Percentiles rank a stretch among this genome's conserved stretches.
phyloP scores from a whole-genome alignment of 352 stramenopile species.

The Phytophthora parvispora region DNA sequence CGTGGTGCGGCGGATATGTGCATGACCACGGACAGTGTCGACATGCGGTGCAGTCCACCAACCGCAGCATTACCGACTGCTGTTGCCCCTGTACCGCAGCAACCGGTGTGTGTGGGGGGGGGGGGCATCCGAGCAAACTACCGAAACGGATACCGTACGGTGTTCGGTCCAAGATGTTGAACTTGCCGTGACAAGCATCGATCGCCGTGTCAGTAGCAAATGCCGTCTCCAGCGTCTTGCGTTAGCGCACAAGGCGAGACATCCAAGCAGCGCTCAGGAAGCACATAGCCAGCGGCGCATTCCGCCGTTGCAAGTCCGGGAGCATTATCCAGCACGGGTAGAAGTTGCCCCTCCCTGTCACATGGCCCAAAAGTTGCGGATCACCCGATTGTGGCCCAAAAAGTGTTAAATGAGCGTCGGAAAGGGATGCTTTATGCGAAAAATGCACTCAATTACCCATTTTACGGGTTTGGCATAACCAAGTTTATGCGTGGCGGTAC shows the following conservation, averaged over 20 bases:
- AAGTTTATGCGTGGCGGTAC: background rate
- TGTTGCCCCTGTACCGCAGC: background rate
- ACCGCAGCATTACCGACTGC: background rate
- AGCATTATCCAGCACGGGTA: background rate
- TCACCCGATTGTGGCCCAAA: conserved; percentile 8
- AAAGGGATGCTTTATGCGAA: background rate
- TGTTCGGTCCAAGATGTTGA: conserved; percentile 1
- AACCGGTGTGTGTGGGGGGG: too few relatives aligned
- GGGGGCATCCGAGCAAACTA: conserved; percentile 12
- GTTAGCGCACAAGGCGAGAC: background rate
- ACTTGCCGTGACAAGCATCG: conserved; percentile 6
- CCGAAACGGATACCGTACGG: conserved; percentile 6
- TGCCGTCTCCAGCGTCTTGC: background rate
- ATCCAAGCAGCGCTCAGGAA: background rate
- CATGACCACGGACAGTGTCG: background rate
- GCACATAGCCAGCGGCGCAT: background rate
- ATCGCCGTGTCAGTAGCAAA: background rate
- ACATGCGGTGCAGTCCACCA: background rate
- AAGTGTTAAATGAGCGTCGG: background rate
- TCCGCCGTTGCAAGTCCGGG: background rate
- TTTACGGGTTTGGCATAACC: background rate
- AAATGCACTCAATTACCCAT: background rate
- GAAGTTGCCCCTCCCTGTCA: background rate
- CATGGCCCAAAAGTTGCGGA: conserved; percentile 2
- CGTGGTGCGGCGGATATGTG: background rate